Conservation (phyloP, 2,329 filamentous ascomycete genomes). For the Aaosphaeria arxii region DNA sequence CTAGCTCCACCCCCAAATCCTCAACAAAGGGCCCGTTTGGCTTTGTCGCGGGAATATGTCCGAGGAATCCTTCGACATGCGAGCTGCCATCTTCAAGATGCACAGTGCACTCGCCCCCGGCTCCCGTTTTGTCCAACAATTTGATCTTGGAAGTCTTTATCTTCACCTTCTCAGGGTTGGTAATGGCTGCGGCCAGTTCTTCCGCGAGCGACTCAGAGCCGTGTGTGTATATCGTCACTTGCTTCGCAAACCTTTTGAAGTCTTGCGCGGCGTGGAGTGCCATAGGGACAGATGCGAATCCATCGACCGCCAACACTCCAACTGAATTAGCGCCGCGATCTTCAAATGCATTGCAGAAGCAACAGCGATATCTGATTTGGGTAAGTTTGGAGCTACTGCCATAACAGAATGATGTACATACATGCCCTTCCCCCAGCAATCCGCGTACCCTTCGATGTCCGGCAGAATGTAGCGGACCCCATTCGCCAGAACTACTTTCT, state of each 20-base stretch:
- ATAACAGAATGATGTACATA: background rate
- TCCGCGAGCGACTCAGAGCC: slow-evolving; percentile 24
- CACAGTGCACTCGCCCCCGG: no score
- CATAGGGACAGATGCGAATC: slow-evolving; percentile 16
- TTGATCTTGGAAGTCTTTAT: no score
- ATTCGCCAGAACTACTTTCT: slow-evolving; percentile 53
- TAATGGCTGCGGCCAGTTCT: no score
- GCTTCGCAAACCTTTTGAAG: slow-evolving; percentile 43
- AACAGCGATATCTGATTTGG: slow-evolving; percentile 49
- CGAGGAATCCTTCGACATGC: slow-evolving; percentile 4
- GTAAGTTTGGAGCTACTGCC: background rate
- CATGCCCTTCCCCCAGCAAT: slow-evolving; percentile 4
- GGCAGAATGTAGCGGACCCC: slow-evolving; percentile 51
- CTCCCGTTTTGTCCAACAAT: no score
- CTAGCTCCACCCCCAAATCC: slow-evolving; percentile 46
- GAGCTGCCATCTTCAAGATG: no score
- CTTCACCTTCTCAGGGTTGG: no score
- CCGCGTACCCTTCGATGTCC: slow-evolving; percentile 45
- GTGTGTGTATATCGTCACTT: slow-evolving; percentile 54
- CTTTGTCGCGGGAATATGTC: slow-evolving; percentile 14
- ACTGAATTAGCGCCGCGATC: slow-evolving; percentile 42
- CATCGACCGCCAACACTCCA: slow-evolving; percentile 18
- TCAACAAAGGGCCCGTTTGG: slow-evolving; percentile 41
- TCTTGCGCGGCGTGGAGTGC: slow-evolving; percentile 44
- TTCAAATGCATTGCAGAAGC: slow-evolving; percentile 59